These are phyloP conservation scores for Trichoderma asperellum DNA, from an alignment of 2,329 filamentous ascomycete species.

Conservation along the genomic window DNA sequence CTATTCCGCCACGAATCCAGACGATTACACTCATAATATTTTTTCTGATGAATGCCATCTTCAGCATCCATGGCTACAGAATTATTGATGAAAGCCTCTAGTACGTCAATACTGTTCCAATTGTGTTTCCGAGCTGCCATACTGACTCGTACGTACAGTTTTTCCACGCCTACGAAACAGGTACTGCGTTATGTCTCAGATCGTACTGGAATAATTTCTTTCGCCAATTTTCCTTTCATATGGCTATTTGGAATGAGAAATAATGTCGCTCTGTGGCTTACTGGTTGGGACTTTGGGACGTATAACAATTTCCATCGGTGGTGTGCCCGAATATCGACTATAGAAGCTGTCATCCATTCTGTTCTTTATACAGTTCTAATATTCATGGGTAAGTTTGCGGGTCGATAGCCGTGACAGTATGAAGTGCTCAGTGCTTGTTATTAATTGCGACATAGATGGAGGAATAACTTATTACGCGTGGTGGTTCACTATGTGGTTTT, in stretches of 20 bases:
- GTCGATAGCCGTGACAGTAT: too few relatives aligned
- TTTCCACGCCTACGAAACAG: conserved; percentile 41
- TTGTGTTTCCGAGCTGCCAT: not conserved
- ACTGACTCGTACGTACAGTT: conserved; percentile 37
- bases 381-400: conserved; percentile 38
- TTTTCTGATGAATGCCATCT: conserved; percentile 44
- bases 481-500: conserved; percentile 52
- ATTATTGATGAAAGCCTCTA: conserved; percentile 47
- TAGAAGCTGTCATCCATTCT: conserved; percentile 66
- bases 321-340: conserved; percentile 63
- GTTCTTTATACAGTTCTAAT: conserved; percentile 59
- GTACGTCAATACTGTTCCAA: conserved; percentile 34
- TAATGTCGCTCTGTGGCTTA: conserved; percentile 67
- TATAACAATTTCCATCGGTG: conserved; percentile 71
- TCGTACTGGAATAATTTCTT: conserved; percentile 65
- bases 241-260: conserved; percentile 72
- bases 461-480: conserved; percentile 42
- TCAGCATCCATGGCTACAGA: conserved; percentile 44
- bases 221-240: conserved; percentile 65
- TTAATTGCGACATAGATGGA: conserved; percentile 40
- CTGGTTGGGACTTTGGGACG: conserved; percentile 69
- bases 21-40: conserved; percentile 47
- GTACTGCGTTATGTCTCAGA: conserved; percentile 61
- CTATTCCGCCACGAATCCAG: conserved; percentile 50
- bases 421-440: not conserved